Conservation (phyloP, 2,329 filamentous ascomycete species). For the Domatiomyces catenatus region DNA sequence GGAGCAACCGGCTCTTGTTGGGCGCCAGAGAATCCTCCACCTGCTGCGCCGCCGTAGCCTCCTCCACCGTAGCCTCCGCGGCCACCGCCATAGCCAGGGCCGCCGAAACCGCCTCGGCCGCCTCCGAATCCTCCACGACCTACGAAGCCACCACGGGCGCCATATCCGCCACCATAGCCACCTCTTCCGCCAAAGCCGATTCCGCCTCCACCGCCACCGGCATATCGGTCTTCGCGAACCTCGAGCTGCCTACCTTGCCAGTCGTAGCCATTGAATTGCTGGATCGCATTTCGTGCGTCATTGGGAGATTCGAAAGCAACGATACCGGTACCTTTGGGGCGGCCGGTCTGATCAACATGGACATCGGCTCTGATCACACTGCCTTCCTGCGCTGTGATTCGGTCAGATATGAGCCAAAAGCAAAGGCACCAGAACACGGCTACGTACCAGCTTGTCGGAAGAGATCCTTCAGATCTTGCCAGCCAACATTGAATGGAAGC, state of each 20-base stretch:
- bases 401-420: conserved; percentile 9
- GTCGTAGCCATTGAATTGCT: conserved; percentile 96
- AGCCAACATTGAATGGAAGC: conserved; percentile 94
- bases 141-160: conserved; percentile 37
- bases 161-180: conserved; percentile 32
- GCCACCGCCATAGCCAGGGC: conserved; percentile 5
- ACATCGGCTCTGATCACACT: conserved; percentile 89
- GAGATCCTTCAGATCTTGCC: conserved; percentile 97
- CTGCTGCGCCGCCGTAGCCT: conserved; percentile 14
- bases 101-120: conserved; percentile 8
- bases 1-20: conserved; percentile 34
- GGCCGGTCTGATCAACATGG: conserved; percentile 76
- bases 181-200: conserved; percentile 29
- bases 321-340: conserved; percentile 91
- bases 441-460: conserved; percentile 92
- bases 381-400: conserved; percentile 39
- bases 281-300: conserved; percentile 87
- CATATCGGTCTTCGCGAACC: conserved; percentile 91
- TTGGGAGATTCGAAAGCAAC: conserved; percentile 92
- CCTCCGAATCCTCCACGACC: conserved; percentile 29
- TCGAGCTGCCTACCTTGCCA: conserved; percentile 92
- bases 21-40: conserved; percentile 25
- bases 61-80: conserved; percentile 17
- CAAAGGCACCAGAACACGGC: conserved; percentile 12
- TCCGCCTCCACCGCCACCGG: conserved; percentile 34